A percentile compares a stretch with the other conserved stretches of the same genome.
phyloP scores from a whole-genome alignment of 306 rosid species.

The Argentina anserina region DNA sequence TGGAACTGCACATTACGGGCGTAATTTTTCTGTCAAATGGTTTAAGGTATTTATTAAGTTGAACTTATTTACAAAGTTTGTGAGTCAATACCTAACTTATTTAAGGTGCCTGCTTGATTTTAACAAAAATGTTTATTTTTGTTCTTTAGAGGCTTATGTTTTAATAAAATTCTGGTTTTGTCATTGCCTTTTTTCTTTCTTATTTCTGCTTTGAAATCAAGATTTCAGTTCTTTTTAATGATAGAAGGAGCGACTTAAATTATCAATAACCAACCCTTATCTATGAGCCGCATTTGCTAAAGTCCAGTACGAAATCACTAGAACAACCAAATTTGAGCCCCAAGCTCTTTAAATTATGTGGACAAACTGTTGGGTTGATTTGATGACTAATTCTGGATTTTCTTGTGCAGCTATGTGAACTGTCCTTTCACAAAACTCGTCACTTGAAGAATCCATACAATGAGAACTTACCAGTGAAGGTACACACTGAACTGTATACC shows the following conservation, averaged over 20 bases:
- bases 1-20: constrained; percentile 98
- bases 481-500: constrained; percentile 26
- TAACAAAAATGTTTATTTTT: neutral
- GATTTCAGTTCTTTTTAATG: neutral
- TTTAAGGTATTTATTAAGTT: constrained; percentile 55
- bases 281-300: neutral
- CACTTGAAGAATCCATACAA: constrained; percentile 96
- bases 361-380: constrained; percentile 14
- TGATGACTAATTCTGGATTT: constrained; percentile 32
- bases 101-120: neutral
- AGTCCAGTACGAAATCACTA: neutral
- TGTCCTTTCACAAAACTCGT: constrained; percentile 97
- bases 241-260: neutral
- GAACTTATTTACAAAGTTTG: neutral
- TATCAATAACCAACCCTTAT: neutral
- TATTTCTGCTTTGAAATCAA: constrained; percentile 2
- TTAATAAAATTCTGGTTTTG: neutral
- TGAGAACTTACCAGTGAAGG: constrained; percentile 99
- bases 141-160: neutral
- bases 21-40: constrained; percentile 95
- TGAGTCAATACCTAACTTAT: neutral
- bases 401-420: constrained; percentile 85
- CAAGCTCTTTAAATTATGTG: constrained; percentile 6
- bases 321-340: constrained; percentile 6
- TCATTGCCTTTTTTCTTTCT: neutral